Base-by-base conservation (phyloP, 768 basidiomycete genomes). In the Serendipita sp. region DNA sequence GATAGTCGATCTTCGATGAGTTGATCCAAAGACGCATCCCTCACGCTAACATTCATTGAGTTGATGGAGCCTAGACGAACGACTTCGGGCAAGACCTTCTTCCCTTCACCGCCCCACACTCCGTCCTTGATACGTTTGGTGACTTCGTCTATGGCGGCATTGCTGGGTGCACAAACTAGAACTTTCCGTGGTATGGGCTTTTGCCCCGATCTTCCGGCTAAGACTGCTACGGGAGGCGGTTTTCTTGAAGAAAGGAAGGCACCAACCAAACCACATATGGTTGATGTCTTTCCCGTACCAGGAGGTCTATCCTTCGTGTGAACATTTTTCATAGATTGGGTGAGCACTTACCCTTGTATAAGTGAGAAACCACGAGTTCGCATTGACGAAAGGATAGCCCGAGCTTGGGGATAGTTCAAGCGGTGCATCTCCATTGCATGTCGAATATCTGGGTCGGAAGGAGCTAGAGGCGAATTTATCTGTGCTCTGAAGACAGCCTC, bases 281-380 rank as follows among this genome's bases (percentile, higher is more conserved):
- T 99, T 23, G 91, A 95, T 6, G 96, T 99, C 76, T 99, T 99
- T 11, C 96, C 96, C 0, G 96, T 99, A 63, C 96, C 96, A 1
- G 96, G 96, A 40, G 96, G 96, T 27, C 95, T 94, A 67, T 45
- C 31, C 18, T 66, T 33, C 46, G 58, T 34, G 15, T 13, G 18
- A 3, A 48, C 5, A 34, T 36, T 2, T 43, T 64, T 18, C n/a
- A 58, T 23, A 36, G 29, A 18, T 13, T 67, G 67, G 31, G 31
- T 6, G 18, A 6, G 43, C 23, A 67, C 78, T 63, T 70, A 94
- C 95, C 96, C 96, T 80, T 99, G 96, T 64, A 99, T 93, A 34
- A 99, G 77, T 0, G 84, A 81, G 71, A 99, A 96, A 0, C 94
- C 96, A 11, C 82, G 72, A 0, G 80, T 80, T 55, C 77, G 74